These are phyloP conservation scores for Glycine soja DNA, from an alignment of 306 rosid species.

Conservation along the genomic window DNA sequence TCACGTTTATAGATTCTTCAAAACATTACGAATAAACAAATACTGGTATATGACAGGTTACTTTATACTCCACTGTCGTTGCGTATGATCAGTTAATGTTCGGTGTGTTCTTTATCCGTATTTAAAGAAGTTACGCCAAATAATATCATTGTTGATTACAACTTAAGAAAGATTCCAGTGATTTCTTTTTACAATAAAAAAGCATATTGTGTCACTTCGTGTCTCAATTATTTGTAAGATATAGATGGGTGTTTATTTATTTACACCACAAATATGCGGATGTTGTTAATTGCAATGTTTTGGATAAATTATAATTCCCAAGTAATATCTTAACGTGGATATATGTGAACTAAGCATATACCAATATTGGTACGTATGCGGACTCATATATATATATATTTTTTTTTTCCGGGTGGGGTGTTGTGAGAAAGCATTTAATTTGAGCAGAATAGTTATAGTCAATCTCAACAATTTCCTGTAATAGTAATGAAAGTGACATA, in stretches of 20 bases:
- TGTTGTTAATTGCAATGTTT: slow-evolving; percentile 24
- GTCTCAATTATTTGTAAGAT: slow-evolving; percentile 51
- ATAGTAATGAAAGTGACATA: slow-evolving; percentile 37
- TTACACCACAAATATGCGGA: slow-evolving; percentile 36
- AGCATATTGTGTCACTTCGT: slow-evolving; percentile 56
- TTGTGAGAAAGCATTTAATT: not conserved
- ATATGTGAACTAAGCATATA: slow-evolving; percentile 34
- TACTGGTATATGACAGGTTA: slow-evolving; percentile 43
- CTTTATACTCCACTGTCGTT: slow-evolving; percentile 51
- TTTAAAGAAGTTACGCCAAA: slow-evolving; percentile 38
- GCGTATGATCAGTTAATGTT: slow-evolving; percentile 48
- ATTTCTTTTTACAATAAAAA: slow-evolving; percentile 23
- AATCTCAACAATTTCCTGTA: slow-evolving; percentile 33
- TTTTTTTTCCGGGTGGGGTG: not conserved
- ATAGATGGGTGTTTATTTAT: slow-evolving; percentile 7
- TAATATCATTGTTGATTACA: slow-evolving; percentile 41
- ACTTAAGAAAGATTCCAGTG: slow-evolving; percentile 39
- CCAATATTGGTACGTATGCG: slow-evolving; percentile 1
- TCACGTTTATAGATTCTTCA: slow-evolving; percentile 39
- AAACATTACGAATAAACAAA: slow-evolving; percentile 49
- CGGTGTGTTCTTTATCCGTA: slow-evolving; percentile 39
- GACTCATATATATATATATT: not conserved
- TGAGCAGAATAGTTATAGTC: slow-evolving; percentile 8
- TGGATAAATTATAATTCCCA: slow-evolving; percentile 4
- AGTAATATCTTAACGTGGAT: slow-evolving; percentile 34